Evolutionary conservation across 148 eudicot species (phyloP).

Genomic region (Arctostaphylos glauca): DNA sequence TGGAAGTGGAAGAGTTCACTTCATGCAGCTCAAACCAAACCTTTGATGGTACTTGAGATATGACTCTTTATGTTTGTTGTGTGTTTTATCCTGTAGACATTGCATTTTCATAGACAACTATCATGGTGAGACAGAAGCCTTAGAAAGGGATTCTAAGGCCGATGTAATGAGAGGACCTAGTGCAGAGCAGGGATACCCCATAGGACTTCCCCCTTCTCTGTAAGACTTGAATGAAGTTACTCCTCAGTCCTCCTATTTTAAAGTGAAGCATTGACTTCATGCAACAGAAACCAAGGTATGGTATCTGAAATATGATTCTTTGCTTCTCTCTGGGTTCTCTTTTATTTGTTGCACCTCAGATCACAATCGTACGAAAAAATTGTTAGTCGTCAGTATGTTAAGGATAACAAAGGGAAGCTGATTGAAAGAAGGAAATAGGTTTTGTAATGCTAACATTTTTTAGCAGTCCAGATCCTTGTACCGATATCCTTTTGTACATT

Average conservation of each 20-base stretch:
- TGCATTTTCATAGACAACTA: not conserved
- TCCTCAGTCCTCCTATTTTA: not conserved
- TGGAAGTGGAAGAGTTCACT: constrained; percentile 6
- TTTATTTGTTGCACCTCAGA: not conserved
- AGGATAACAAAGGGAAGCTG: not conserved
- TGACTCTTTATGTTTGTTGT: constrained; percentile 1
- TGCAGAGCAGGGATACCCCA: not conserved
- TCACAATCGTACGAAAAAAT: not conserved
- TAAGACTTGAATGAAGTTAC: not conserved
- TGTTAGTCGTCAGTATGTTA: not conserved
- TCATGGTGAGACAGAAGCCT: not conserved
- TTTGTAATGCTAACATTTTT: not conserved
- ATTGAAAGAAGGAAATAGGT: constrained; percentile 10
- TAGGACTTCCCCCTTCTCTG: not conserved
- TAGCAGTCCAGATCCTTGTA: not conserved
- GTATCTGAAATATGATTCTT: not conserved
- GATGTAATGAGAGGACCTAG: not conserved
- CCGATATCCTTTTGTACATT: not conserved
- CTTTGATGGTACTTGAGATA: not conserved
- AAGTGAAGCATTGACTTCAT: constrained; percentile 12
- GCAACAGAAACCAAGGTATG: not conserved
- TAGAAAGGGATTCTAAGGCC: constrained; percentile 4
- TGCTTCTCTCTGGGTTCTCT: not conserved
- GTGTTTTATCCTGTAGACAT: not conserved
- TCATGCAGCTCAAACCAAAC: not conserved